phyloP scores from a whole-genome alignment of 139 green algal genomes.

The Tetraselmis chui region DNA sequence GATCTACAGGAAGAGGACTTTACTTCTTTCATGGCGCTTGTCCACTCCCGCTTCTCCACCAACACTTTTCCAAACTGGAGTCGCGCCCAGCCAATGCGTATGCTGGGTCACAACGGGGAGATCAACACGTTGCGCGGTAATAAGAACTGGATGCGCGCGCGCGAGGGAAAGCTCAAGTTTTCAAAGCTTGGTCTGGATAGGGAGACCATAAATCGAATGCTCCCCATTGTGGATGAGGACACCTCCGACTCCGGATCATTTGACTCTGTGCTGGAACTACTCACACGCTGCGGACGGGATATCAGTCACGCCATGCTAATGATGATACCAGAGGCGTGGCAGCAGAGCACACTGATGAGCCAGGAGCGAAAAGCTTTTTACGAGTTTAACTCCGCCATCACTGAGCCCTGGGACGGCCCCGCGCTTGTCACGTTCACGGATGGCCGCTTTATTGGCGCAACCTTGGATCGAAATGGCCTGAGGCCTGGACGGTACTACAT shows the following conservation, averaged over 20 bases:
- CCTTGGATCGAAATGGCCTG: slow-evolving; percentile 92
- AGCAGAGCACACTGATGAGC: slow-evolving; percentile 75
- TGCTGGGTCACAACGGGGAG: slow-evolving; percentile 92
- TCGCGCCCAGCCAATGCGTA: slow-evolving; percentile 87
- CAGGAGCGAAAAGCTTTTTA: slow-evolving; percentile 86
- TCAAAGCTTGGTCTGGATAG: slow-evolving; percentile 55
- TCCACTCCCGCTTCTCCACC: slow-evolving; percentile 93
- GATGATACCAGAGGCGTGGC: slow-evolving; percentile 95
- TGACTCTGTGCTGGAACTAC: slow-evolving; percentile 87
- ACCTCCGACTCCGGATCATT: slow-evolving; percentile 82
- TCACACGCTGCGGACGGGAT: slow-evolving; percentile 64
- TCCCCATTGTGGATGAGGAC: slow-evolving; percentile 74
- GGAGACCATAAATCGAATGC: slow-evolving; percentile 62
- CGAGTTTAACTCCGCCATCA: slow-evolving; percentile 81
- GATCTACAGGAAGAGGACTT: slow-evolving; percentile 77
- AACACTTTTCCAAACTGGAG: slow-evolving; percentile 95
- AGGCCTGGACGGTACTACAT: slow-evolving; percentile 93
- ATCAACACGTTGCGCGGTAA: slow-evolving; percentile 83
- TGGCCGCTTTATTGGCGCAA: slow-evolving; percentile 86
- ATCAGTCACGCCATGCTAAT: slow-evolving; percentile 93
- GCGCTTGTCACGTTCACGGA: slow-evolving; percentile 91
- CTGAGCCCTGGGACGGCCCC: slow-evolving; percentile 96
- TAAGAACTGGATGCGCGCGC: slow-evolving; percentile 86
- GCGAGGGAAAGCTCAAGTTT: slow-evolving; percentile 82
- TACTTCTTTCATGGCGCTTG: slow-evolving; percentile 81